These are phyloP conservation scores for Capsella rubella DNA, from an alignment of 441 rosid genomes.

Conservation along the genomic window DNA sequence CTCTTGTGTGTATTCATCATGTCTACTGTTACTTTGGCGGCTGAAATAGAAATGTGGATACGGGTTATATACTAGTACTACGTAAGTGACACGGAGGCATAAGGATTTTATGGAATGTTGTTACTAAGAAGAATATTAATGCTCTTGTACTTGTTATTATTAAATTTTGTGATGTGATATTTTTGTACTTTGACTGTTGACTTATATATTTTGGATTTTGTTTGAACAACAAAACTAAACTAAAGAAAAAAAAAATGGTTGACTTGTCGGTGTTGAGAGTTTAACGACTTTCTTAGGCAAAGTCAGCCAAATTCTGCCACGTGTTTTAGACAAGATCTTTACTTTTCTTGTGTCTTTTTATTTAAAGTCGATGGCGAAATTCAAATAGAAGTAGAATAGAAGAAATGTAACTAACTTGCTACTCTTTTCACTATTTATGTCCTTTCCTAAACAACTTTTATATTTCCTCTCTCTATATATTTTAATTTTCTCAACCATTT, in stretches of 20 bases:
- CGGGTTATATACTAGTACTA: background rate
- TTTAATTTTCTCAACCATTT: background rate
- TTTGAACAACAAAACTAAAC: constrained; percentile 1
- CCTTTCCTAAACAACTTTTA: background rate
- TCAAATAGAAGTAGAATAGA: constrained; percentile 6
- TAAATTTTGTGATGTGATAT: constrained; percentile 28
- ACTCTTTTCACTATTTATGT: background rate
- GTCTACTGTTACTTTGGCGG: constrained; percentile 43
- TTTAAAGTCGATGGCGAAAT: constrained; percentile 17
- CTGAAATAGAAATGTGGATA: constrained; percentile 22
- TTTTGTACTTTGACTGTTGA: constrained; percentile 35
- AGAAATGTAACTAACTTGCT: background rate
- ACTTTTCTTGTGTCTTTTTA: constrained; percentile 3
- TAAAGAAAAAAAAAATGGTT: constrained; percentile 12
- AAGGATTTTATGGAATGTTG: constrained; percentile 20
- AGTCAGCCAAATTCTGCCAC: constrained; percentile 33
- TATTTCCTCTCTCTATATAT: background rate
- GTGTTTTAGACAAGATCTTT: constrained; percentile 19
- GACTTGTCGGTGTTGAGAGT: constrained; percentile 45
- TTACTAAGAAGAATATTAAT: background rate
- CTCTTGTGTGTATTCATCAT: background rate
- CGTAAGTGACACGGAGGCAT: constrained; percentile 33
- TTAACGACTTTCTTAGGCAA: constrained; percentile 10
- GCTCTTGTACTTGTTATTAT: background rate
- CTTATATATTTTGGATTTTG: constrained; percentile 16